Conservation (phyloP, 2,329 filamentous ascomycete genomes). For the Fusarium falciforme region DNA sequence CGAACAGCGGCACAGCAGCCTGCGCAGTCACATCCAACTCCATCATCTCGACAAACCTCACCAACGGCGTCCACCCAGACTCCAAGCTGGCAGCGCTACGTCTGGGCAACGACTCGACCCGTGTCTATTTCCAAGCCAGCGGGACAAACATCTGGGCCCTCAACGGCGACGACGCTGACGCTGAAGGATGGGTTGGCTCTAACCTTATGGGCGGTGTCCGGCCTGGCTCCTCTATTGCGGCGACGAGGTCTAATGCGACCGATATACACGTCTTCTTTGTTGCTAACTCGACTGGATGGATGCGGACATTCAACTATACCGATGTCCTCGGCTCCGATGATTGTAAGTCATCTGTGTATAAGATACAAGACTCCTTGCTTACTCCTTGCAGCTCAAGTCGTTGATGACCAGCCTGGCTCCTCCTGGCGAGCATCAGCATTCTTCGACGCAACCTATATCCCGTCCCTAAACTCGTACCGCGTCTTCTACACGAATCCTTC, state of each 20-base stretch:
- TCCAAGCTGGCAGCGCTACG: constrained; percentile 31
- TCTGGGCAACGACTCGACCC: constrained; percentile 13
- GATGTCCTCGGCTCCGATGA: constrained; percentile 6
- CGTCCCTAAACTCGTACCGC: constrained; percentile 13
- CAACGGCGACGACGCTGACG: constrained; percentile 1
- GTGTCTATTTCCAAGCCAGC: constrained; percentile 32
- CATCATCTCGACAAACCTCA: constrained; percentile 26
- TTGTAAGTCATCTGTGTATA: background rate
- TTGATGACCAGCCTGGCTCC: constrained; percentile 18
- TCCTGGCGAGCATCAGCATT: constrained; percentile 18
- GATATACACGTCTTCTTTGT: constrained; percentile 30
- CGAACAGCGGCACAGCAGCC: background rate
- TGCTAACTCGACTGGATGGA: constrained; percentile 6
- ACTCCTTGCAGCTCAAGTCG: constrained; percentile 1
- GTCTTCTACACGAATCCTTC: constrained; percentile 31
- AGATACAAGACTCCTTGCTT: background rate
- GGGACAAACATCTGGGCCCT: constrained; percentile 26
- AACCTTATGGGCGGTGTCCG: constrained; percentile 5
- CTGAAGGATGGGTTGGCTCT: constrained; percentile 12
- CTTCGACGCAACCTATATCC: constrained; percentile 25
- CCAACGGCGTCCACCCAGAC: constrained; percentile 20
- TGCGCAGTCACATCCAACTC: constrained; percentile 29
- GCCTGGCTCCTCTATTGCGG: constrained; percentile 24
- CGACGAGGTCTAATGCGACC: constrained; percentile 9
- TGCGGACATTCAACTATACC: constrained; percentile 16